Base-by-base conservation (phyloP, 2,329 filamentous ascomycete species). In the Grosmannia serpens region DNA sequence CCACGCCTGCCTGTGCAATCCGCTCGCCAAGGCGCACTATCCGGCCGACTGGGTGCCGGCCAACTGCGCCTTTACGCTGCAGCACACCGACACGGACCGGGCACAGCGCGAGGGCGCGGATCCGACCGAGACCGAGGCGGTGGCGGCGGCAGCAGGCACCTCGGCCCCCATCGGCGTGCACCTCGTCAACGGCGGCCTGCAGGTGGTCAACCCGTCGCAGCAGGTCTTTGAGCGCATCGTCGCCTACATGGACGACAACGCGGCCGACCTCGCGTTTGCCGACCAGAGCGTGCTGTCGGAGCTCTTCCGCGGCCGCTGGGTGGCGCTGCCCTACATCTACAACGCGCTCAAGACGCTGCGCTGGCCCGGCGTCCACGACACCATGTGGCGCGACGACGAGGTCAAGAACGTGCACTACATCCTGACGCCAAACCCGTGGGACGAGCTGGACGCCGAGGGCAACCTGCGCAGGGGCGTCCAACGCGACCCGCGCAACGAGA, bases 1-100 rank as follows among this genome's bases (percentile, higher is more conserved):
- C 62, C 89, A 92, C 72, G 90, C 90, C 6, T 95, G 90, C 71
- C 84, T 90, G 22, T 95, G 90, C 75, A 95, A 95, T 72, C 89
- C 90, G 26, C 74, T 91, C 63, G 79, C 82, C 65, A 90, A 89
- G 70, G 67, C 81, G 33, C 88, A 95, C 73, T 95, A 95, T 71
- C 90, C 90, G 0, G 71, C 74, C 54, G 74, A 89, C 69, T 95
- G 88, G 81, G 65, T 77, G 22, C 75, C 77, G 3, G 67, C 70
- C 54, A 78, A 82, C 71, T 85, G 82, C 70, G 81, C 79, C 60
- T 84, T 81, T 68, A 82, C 81, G 2, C 68, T 69, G 50, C 64
- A 64, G 61, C 64, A 66, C 66, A 60, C 57, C 51, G 69, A 71
- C 17, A 76, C 80, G 0, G 74, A 73, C 1, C 35, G 62, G 9